Percentiles rank a stretch among this genome's conserved stretches.
phyloP scores from a whole-genome alignment of 495 filamentous ascomycete genomes.

The Tuber brumale region DNA sequence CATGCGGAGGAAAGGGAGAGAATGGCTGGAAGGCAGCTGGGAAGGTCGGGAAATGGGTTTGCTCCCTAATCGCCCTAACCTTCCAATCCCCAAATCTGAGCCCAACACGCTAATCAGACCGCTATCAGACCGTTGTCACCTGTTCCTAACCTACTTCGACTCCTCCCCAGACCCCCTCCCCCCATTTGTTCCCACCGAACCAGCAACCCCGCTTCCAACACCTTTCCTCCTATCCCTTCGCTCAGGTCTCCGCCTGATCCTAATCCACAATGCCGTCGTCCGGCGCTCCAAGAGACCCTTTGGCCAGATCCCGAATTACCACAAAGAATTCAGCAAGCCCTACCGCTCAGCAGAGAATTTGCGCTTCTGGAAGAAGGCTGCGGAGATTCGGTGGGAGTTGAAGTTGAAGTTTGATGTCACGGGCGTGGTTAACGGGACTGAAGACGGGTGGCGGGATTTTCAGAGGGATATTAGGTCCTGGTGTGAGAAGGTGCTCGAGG shows the following conservation, averaged over 20 bases:
- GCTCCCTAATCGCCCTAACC: slow-evolving; percentile 7
- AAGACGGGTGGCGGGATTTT: slow-evolving; percentile 36
- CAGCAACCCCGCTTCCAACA: slow-evolving; percentile 56
- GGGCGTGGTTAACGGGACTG: slow-evolving; percentile 63
- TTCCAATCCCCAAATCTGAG: background rate
- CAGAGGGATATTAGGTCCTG: slow-evolving; percentile 34
- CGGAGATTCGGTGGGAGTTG: slow-evolving; percentile 88
- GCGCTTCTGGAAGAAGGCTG: slow-evolving; percentile 91
- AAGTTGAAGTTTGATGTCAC: slow-evolving; percentile 78
- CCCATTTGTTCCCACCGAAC: slow-evolving; percentile 58
- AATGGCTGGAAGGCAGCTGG: slow-evolving; percentile 82
- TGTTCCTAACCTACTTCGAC: slow-evolving; percentile 63
- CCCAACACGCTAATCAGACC: slow-evolving; percentile 13
- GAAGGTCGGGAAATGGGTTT: slow-evolving; percentile 55
- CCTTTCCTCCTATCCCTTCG: slow-evolving; percentile 66
- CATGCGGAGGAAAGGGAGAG: slow-evolving; percentile 54
- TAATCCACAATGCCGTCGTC: slow-evolving; percentile 81
- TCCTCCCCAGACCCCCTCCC: slow-evolving; percentile 55
- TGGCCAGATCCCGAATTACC: slow-evolving; percentile 81
- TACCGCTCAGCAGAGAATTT: slow-evolving; percentile 92
- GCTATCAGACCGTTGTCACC: slow-evolving; percentile 61
- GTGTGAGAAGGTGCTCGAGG: slow-evolving; percentile 38
- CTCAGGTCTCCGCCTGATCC: slow-evolving; percentile 73
- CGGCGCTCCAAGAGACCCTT: slow-evolving; percentile 77
- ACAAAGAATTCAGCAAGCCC: slow-evolving; percentile 84